Conservation (phyloP, 106 monocot species). For the Allium sativum region DNA sequence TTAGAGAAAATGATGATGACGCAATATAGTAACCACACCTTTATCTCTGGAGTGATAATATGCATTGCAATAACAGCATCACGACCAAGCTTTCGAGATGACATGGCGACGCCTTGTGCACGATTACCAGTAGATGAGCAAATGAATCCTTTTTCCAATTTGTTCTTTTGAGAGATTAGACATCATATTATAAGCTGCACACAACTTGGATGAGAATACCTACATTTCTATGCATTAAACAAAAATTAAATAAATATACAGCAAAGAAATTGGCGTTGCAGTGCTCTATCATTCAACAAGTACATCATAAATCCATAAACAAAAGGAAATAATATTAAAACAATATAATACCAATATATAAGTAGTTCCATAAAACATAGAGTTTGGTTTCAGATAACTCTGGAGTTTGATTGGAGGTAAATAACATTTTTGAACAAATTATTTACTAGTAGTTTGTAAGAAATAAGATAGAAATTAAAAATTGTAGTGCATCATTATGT, state of each 20-base stretch:
- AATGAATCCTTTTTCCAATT: conserved; percentile 71
- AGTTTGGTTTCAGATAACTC: neutral
- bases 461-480: too few species aligned
- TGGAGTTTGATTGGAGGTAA: too few species aligned
- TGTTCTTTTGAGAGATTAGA: conserved; percentile 66
- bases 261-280: too few species aligned
- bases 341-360: neutral
- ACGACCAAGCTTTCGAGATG: conserved; percentile 57
- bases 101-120: conserved; percentile 95
- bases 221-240: too few species aligned
- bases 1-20: too few species aligned
- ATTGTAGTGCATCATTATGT: too few species aligned
- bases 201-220: conserved; percentile 96
- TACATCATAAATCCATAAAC: too few species aligned
- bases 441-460: too few species aligned
- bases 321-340: too few species aligned
- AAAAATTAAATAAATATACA: too few species aligned
- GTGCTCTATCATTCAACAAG: too few species aligned
- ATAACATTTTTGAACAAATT: too few species aligned
- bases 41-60: conserved; percentile 92
- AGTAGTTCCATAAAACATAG: neutral
- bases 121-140: conserved; percentile 98
- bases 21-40: conserved; percentile 21
- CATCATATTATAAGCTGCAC: conserved; percentile 99
- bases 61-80: conserved; percentile 96